phyloP scores from a whole-genome alignment of 2,329 filamentous ascomycete genomes.

The Claviceps pusilla region DNA sequence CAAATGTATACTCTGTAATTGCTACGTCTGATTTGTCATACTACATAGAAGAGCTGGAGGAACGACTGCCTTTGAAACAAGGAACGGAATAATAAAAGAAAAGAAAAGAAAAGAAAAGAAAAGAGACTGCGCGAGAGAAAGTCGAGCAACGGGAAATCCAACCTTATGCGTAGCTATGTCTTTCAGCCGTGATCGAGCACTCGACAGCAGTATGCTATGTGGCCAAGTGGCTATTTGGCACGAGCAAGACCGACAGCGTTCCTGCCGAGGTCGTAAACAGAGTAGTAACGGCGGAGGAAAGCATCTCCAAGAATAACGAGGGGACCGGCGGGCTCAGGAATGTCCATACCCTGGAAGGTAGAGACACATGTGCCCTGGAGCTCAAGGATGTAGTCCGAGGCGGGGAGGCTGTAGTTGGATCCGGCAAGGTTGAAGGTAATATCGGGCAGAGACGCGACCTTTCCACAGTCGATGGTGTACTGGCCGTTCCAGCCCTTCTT shows the following conservation, averaged over 20 bases:
- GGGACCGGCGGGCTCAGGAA: slow-evolving; percentile 74
- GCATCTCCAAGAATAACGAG: slow-evolving; percentile 89
- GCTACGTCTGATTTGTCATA: not conserved
- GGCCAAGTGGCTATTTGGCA: slow-evolving; percentile 37
- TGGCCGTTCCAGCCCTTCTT: slow-evolving; percentile 97
- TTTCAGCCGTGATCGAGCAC: not conserved
- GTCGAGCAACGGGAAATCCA: not conserved
- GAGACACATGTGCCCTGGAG: slow-evolving; percentile 92
- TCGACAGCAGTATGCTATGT: not conserved
- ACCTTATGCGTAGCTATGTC: not conserved
- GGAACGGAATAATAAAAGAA: not conserved
- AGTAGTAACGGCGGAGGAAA: slow-evolving; percentile 78
- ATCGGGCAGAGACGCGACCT: slow-evolving; percentile 72
- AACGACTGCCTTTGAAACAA: not conserved
- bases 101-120: not conserved
- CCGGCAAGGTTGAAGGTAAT: slow-evolving; percentile 82
- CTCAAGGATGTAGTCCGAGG: slow-evolving; percentile 92
- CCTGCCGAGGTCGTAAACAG: slow-evolving; percentile 88
- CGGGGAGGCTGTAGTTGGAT: slow-evolving; percentile 78
- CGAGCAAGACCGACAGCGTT: slow-evolving; percentile 77
- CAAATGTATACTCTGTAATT: slow-evolving; percentile 11
- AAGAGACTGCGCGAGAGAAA: not conserved
- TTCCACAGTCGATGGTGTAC: slow-evolving; percentile 82
- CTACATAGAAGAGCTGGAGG: not conserved
- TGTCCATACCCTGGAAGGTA: slow-evolving; percentile 93